Conservation (phyloP, 129 eudicot genomes). For the Calendula officinalis region DNA sequence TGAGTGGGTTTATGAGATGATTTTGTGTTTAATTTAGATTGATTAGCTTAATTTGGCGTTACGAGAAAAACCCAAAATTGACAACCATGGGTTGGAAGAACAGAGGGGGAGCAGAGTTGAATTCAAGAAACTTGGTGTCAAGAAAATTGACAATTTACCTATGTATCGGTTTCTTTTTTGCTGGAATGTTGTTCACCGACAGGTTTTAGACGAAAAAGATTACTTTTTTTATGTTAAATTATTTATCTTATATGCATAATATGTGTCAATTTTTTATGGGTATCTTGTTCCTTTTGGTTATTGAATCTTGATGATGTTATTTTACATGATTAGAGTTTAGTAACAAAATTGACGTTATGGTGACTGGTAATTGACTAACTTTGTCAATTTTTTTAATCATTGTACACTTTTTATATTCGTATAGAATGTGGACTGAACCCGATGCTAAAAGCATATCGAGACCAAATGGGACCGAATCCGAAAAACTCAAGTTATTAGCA, state of each 20-base stretch:
- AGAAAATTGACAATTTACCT: conserved; percentile 58
- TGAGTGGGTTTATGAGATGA: conserved; percentile 18
- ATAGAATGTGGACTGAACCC: conserved; percentile 78
- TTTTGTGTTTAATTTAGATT: conserved; percentile 16
- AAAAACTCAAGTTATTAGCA: conserved; percentile 54
- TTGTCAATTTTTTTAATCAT: background rate
- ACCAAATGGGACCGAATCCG: conserved; percentile 42
- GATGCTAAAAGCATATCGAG: conserved; percentile 64
- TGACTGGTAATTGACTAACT: background rate
- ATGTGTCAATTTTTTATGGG: background rate
- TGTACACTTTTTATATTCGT: too few relatives aligned
- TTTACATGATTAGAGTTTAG: background rate
- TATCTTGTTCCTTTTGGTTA: conserved; percentile 3
- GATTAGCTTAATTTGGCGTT: conserved; percentile 14
- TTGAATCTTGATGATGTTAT: conserved; percentile 6
- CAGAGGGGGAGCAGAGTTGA: conserved; percentile 48
- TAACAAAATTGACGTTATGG: background rate
- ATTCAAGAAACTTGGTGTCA: conserved; percentile 52
- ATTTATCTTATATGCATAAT: background rate
- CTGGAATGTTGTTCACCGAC: conserved; percentile 93
- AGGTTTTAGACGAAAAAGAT: conserved; percentile 40
- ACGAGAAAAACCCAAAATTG: background rate
- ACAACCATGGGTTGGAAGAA: conserved; percentile 67
- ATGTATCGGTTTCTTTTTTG: conserved; percentile 69
- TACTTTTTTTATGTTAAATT: conserved; percentile 1